Base-by-base conservation (phyloP, 768 basidiomycete genomes). In the Collybiopsis confluens region DNA sequence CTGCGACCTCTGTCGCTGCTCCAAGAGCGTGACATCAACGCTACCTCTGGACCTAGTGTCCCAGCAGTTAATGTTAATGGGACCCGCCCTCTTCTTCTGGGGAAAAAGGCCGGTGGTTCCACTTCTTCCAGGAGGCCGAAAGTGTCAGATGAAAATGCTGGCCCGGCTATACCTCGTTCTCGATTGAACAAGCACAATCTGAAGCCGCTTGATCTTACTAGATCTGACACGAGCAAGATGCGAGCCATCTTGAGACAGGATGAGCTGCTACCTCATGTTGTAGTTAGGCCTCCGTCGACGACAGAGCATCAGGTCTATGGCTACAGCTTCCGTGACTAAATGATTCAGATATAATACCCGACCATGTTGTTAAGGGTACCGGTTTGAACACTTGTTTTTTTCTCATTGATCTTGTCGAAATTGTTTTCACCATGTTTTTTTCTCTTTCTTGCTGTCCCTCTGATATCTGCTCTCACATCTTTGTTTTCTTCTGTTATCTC, bases 1-100 rank as follows among this genome's bases (percentile, higher is more conserved):
- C 71, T 87, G 57, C 84, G 85, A 55, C 77, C 76, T 55, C 78
- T 87, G 50, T 75, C 82, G 20, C 80, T 88, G 52, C 72, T 88
- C 62, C 77, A 81, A 67, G 80, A 84, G 59, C 80, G 80, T 59
- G 75, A 77, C 62, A 62, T 67, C 24, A 78, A 78, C 54, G 62
- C 63, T 52, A 65, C 62, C 54, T 51, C 60, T 16, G 59, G 53
- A 56, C 56, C 60, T 15, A 56, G 63, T 26, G 59, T 57, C 52
- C 44, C 56, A 35, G 53, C 51, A 21, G 51, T 13, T 21, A 52
- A 23, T 28, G 58, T 59, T 35, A 64, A 66, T 30, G 68, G 69
- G 11, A 81, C 77, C 45, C 81, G 78, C 51, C 84, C 83, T 58
- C 75, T 88, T 57, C 63, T 72, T 59, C 69, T 85, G 56, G 75